Conservation (phyloP, 331 rosid genomes). For the Phaseolus coccineus region DNA sequence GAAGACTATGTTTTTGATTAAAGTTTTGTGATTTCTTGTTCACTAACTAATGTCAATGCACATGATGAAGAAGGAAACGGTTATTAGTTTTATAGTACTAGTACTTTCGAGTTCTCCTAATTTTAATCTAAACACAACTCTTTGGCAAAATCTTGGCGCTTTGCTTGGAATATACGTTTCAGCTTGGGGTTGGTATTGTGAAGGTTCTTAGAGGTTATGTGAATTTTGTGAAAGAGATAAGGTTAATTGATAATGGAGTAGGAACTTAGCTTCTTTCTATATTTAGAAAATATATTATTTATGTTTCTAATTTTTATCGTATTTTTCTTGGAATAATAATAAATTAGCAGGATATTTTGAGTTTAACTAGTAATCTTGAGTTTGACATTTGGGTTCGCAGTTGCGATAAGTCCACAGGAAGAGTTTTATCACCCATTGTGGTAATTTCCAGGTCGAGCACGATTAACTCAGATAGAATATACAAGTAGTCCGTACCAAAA, state of each 20-base stretch:
- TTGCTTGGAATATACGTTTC: constrained; percentile 19
- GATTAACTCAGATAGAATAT: not conserved
- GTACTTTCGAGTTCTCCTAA: too few species aligned
- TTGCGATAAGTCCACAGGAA: not conserved
- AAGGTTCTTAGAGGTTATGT: not conserved
- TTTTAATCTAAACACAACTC: not conserved
- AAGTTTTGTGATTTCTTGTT: not conserved
- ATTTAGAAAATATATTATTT: not conserved
- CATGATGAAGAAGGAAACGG: too few species aligned
- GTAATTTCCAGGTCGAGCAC: not conserved
- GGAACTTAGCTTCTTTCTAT: too few species aligned
- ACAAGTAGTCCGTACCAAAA: not conserved
- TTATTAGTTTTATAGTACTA: too few species aligned
- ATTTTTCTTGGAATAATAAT: not conserved
- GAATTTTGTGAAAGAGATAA: constrained; percentile 6
- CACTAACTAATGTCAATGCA: too few species aligned
- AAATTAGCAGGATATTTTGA: too few species aligned
- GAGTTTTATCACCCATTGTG: not conserved
- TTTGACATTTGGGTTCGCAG: not conserved
- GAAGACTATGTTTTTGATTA: too few species aligned
- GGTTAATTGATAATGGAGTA: not conserved
- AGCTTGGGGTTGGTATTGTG: not conserved
- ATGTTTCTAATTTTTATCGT: too few species aligned
- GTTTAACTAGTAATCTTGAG: not conserved
- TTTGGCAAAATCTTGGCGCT: constrained; percentile 7